Conservation (phyloP, 1,139 yeast species). For the Kurtzmaniella quercitrusa region DNA sequence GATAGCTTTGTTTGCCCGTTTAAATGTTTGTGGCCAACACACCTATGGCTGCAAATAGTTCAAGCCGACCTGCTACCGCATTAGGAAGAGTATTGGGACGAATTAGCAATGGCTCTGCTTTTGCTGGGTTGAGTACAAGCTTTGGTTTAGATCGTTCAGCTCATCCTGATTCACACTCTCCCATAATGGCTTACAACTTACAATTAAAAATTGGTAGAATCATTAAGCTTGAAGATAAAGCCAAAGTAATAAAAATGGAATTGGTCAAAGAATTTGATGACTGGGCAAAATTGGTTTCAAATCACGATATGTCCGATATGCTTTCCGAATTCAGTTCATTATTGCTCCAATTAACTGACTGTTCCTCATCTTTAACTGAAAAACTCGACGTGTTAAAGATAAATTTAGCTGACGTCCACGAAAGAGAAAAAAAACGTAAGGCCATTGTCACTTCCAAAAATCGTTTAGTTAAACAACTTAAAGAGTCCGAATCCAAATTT, state of each 20-base stretch:
- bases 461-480: constrained; percentile 30
- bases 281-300: constrained; percentile 43
- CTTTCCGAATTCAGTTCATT: constrained; percentile 38
- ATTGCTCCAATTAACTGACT: constrained; percentile 30
- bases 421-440: constrained; percentile 47
- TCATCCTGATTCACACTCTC: neutral
- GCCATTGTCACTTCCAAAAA: constrained; percentile 30
- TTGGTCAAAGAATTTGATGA: constrained; percentile 31
- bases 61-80: constrained; percentile 29
- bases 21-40: neutral
- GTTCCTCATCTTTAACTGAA: constrained; percentile 29
- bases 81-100: constrained; percentile 27
- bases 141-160: constrained; percentile 4
- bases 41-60: constrained; percentile 1
- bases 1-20: neutral
- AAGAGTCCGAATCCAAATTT: constrained; percentile 38
- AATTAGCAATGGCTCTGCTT: constrained; percentile 18
- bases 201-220: constrained; percentile 26
- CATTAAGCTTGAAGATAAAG: constrained; percentile 30
- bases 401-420: constrained; percentile 42
- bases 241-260: constrained; percentile 28
- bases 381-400: constrained; percentile 38
- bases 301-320: constrained; percentile 33
- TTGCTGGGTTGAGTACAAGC: neutral
- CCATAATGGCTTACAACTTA: constrained; percentile 15